Base-by-base conservation (phyloP, 2,329 filamentous ascomycete genomes). In the Atkinsonella hypoxylon region DNA sequence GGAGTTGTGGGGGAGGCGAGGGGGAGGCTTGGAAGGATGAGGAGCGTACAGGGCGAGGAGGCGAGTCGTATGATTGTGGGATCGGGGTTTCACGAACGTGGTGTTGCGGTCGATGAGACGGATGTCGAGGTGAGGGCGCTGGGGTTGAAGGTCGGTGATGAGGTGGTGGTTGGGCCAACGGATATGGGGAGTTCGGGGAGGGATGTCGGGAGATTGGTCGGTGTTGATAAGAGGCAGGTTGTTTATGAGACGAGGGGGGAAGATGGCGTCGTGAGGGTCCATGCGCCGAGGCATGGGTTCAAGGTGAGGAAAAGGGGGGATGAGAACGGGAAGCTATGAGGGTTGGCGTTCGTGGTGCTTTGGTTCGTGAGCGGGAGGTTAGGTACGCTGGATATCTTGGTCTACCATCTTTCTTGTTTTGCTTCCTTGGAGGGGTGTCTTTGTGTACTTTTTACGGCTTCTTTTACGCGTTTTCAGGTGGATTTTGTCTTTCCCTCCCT, bases 221-320 rank as follows among this genome's bases (percentile, higher is more conserved):
- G 70, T 26, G 58, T 86, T 47, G 69, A 69, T 42, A 60, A 60
- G 20, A 65, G 70, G 44, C 79, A 85, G 68, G 70, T 82, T 8
- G 80, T 83, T 1, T 68, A 84, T 54, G 75, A 80, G 61, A 71
- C 73, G 13, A 60, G 64, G 51, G 69, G 67, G 3, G 68, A 65
- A 52, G 68, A 68, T 11, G 63, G 61, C 43, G 62, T 59, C 43
- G 65, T 85, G 18, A 70, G 72, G 49, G 65, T 86, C 34, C 81
- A 86, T 67, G 75, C 77, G 50, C 82, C 82, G 7, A 71, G 82
- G 56, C 74, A 77, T 60, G 75, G 77, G 20, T 84, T 82, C 62
- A 69, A 71, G 53, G 64, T 81, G 42, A 59, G 56, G 51, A 70
- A 68, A 11, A 44, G 26, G 17, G 38, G 34, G 9, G 46, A n/a